These are phyloP conservation scores for Apiospora kogelbergensis DNA, from an alignment of 2,329 filamentous ascomycete genomes.

Conservation along the genomic window DNA sequence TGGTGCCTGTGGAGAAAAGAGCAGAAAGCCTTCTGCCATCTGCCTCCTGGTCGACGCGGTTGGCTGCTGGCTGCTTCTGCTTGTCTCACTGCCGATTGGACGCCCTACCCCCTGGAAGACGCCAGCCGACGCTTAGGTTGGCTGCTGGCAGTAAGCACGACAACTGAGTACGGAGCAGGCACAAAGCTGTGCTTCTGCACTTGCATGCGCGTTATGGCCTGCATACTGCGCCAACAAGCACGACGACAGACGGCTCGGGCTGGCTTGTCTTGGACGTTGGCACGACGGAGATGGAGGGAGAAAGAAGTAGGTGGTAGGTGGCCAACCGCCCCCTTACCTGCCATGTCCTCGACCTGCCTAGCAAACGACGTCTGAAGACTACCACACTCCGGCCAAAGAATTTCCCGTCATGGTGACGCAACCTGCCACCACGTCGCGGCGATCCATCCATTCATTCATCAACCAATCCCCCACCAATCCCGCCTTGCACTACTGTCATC, in stretches of 20 bases:
- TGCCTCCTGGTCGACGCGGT: background rate
- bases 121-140: background rate
- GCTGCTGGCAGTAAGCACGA: too few species aligned
- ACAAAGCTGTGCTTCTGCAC: too few species aligned
- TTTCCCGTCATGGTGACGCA: background rate
- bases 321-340: background rate
- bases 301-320: background rate
- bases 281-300: too few species aligned
- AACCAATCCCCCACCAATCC: background rate
- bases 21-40: background rate
- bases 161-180: too few species aligned
- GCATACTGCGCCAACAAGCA: too few species aligned
- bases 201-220: too few species aligned
- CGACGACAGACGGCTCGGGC: too few species aligned
- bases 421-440: background rate
- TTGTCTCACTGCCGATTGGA: background rate
- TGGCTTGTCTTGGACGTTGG: background rate
- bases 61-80: too few species aligned
- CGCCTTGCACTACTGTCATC: background rate
- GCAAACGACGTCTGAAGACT: background rate
- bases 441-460: background rate
- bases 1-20: too few species aligned
- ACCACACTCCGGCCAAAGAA: too few species aligned
- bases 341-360: background rate
- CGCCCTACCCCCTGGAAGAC: background rate